These are phyloP conservation scores for Mucor circinelloides DNA, from an alignment of 371 early-diverging fungal species.

Conservation along the genomic window DNA sequence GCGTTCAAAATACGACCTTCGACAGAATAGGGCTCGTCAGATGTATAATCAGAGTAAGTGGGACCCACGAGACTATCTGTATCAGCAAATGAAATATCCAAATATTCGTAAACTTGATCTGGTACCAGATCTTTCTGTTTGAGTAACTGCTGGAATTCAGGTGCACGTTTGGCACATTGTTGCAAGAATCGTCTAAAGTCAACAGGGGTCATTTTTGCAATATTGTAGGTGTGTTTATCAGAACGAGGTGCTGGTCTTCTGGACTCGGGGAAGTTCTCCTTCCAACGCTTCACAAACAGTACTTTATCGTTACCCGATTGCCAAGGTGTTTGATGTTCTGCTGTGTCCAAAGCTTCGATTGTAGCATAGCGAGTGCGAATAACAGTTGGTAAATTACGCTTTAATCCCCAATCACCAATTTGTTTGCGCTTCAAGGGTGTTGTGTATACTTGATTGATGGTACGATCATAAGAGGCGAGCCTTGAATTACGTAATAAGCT, in stretches of 20 bases:
- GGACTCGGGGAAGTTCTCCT: conserved; percentile 73
- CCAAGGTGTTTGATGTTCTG: conserved; percentile 77
- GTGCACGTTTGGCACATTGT: conserved; percentile 43
- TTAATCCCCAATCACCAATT: conserved; percentile 81
- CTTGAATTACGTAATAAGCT: conserved; percentile 71
- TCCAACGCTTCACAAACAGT: conserved; percentile 62
- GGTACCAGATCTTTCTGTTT: conserved; percentile 34
- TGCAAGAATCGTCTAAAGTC: conserved; percentile 67
- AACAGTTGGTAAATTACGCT: conserved; percentile 71
- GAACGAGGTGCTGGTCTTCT: conserved; percentile 51
- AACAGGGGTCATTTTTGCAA: conserved; percentile 56
- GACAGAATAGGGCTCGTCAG: conserved; percentile 41
- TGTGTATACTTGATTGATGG: conserved; percentile 74
- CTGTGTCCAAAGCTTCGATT: conserved; percentile 68
- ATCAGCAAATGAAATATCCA: conserved; percentile 26
- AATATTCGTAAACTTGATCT: conserved; percentile 38
- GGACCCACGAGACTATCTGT: conserved; percentile 34
- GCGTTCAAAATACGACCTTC: conserved; percentile 70
- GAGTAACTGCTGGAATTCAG: conserved; percentile 59
- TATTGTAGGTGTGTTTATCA: conserved; percentile 45
- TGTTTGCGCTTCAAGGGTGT: conserved; percentile 53
- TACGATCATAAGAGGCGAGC: conserved; percentile 70
- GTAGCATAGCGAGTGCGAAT: conserved; percentile 63
- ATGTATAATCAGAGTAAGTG: conserved; percentile 34
- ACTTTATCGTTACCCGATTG: conserved; percentile 59